A percentile compares a stretch with the other conserved stretches of the same genome.
Conservation (phyloP, 805 yeast species). For the Monosporozyma servazzii region DNA sequence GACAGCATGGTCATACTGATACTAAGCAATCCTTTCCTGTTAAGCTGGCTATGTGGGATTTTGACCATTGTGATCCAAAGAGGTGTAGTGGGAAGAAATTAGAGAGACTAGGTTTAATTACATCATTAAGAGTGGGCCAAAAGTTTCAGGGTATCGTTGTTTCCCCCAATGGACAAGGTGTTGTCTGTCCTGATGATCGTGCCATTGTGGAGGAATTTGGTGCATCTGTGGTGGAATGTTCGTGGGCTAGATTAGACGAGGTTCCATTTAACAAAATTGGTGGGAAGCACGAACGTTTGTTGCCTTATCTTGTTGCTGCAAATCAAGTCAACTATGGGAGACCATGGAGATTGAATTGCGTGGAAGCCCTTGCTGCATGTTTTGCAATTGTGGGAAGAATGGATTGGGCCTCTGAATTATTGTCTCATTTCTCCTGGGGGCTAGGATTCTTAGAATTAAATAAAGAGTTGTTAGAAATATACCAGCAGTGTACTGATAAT, state of each 20-base stretch:
- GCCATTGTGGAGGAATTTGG: conserved; percentile 72
- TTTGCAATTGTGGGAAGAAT: conserved; percentile 85
- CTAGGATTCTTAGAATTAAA: conserved; percentile 76
- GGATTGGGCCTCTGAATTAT: conserved; percentile 77
- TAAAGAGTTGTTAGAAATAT: conserved; percentile 63
- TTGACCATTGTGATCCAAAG: conserved; percentile 97
- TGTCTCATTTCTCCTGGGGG: conserved; percentile 89
- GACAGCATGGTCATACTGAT: conserved; percentile 20
- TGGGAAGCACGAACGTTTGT: conserved; percentile 73
- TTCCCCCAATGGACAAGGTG: conserved; percentile 83
- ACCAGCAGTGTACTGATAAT: conserved; percentile 72
- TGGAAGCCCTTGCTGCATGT: conserved; percentile 95
- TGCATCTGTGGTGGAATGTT: conserved; percentile 97
- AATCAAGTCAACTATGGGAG: conserved; percentile 95
- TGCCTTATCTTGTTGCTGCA: conserved; percentile 92
- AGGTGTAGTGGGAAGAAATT: conserved; percentile 93
- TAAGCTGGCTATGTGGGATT: conserved; percentile 97
- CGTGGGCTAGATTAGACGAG: conserved; percentile 97
- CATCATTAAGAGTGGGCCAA: conserved; percentile 78
- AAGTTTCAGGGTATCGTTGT: conserved; percentile 86
- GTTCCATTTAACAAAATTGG: conserved; percentile 92
- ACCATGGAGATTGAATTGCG: conserved; percentile 94
- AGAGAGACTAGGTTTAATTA: conserved; percentile 78
- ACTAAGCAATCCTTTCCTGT: conserved; percentile 52
- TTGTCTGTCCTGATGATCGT: conserved; percentile 81